Evolutionary conservation across 345 rosid genomes (phyloP).

Genomic region (Eucalyptus dawsonii): DNA sequence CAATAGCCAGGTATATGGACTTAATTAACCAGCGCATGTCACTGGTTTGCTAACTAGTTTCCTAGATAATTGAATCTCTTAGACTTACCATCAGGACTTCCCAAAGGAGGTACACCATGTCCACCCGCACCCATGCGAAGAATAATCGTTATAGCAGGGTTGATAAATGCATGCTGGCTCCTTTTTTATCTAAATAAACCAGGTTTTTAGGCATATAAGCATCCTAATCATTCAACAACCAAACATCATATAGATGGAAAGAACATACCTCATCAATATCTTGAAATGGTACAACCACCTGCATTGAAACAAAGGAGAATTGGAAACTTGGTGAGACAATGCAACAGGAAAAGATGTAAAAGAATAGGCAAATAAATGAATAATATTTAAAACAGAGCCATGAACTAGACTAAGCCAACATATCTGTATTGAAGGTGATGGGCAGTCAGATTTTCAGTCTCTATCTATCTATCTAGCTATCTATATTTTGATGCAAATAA

Average conservation of each 20-base stretch:
- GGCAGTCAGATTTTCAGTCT: neutral
- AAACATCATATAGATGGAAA: neutral
- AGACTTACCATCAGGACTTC: conserved; percentile 91
- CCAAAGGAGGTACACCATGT: conserved; percentile 99
- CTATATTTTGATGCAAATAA: neutral
- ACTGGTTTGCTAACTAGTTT: neutral
- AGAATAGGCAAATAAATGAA: neutral
- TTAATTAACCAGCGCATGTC: neutral
- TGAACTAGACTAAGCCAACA: neutral
- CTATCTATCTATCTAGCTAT: too few species aligned
- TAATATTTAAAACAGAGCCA: neutral
- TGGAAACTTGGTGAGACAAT: neutral
- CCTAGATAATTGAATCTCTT: neutral
- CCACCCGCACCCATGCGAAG: conserved; percentile 99
- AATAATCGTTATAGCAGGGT: conserved; percentile 90
- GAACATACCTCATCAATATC: conserved; percentile 84
- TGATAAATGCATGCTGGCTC: conserved; percentile 96
- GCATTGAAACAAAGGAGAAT: neutral
- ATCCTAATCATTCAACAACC: neutral
- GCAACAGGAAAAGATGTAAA: neutral
- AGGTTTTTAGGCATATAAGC: neutral
- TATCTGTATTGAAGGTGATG: neutral
- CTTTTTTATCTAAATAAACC: conserved; percentile 58
- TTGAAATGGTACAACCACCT: conserved; percentile 88
- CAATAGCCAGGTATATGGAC: neutral